Evolutionary conservation across 495 filamentous ascomycete genomes (phyloP).

Genomic region (Lepraria neglecta): DNA sequence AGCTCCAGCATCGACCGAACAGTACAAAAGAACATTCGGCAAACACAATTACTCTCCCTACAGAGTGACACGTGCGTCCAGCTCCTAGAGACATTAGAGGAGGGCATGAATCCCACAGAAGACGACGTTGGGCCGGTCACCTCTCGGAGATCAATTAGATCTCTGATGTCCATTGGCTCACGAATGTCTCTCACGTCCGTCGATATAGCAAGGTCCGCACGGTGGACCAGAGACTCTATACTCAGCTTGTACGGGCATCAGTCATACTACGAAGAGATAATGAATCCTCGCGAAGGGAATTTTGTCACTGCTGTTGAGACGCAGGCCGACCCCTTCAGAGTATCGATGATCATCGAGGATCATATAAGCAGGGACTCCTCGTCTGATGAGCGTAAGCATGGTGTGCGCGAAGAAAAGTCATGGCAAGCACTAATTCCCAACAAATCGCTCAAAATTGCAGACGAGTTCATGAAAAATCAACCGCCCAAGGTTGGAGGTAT

Average conservation of each 20-base stretch:
- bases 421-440: no score
- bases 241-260: constrained; percentile 13
- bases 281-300: constrained; percentile 5
- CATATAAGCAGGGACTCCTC: background rate
- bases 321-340: background rate
- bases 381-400: background rate
- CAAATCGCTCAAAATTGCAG: no score
- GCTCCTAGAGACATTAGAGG: background rate
- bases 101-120: no score
- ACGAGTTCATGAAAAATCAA: no score
- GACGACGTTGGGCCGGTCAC: no score
- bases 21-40: no score
- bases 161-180: no score
- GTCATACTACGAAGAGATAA: constrained; percentile 1
- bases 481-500: no score
- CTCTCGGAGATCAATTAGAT: no score
- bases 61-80: constrained; percentile 4
- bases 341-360: constrained; percentile 5
- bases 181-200: constrained; percentile 2
- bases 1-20: background rate
- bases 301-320: background rate
- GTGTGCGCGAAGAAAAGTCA: no score
- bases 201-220: constrained; percentile 4
- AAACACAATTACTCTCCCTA: background rate
- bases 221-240: constrained; percentile 3